phyloP scores from a whole-genome alignment of 2,329 filamentous ascomycete genomes.

The Sarocladiaceae sp. region DNA sequence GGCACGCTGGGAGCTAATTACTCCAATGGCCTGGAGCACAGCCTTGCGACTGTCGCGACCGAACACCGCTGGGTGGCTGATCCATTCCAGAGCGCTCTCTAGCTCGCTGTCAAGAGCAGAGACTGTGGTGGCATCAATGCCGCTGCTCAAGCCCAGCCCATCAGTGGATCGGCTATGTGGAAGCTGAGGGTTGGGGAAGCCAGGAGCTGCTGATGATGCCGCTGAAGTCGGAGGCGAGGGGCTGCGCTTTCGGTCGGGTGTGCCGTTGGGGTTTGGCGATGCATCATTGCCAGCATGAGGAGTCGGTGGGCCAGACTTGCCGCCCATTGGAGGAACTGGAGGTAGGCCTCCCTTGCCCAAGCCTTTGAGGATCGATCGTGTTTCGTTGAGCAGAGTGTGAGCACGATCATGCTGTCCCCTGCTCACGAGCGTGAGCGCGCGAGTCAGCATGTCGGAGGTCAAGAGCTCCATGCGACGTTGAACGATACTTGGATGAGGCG shows the following conservation, averaged over 20 bases:
- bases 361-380: slow-evolving; percentile 89
- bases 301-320: slow-evolving; percentile 40
- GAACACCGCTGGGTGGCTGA: slow-evolving; percentile 93
- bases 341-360: slow-evolving; percentile 91
- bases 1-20: slow-evolving; percentile 88
- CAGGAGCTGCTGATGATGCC: slow-evolving; percentile 31
- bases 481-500: slow-evolving; percentile 89
- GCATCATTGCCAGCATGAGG: slow-evolving; percentile 38
- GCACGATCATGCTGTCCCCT: slow-evolving; percentile 90
- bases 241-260: slow-evolving; percentile 49
- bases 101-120: slow-evolving; percentile 85
- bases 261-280: slow-evolving; percentile 37
- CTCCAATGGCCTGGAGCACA: slow-evolving; percentile 90
- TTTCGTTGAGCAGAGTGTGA: slow-evolving; percentile 87
- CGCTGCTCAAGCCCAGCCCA: slow-evolving; percentile 54
- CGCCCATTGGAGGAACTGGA: slow-evolving; percentile 65
- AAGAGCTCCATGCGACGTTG: slow-evolving; percentile 96
- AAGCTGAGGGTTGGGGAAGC: slow-evolving; percentile 36
- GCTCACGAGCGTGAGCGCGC: slow-evolving; percentile 83
- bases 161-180: slow-evolving; percentile 50
- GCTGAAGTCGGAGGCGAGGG: slow-evolving; percentile 48
- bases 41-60: slow-evolving; percentile 90
- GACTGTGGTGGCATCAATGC: slow-evolving; percentile 80
- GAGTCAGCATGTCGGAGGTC: slow-evolving; percentile 94
- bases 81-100: slow-evolving; percentile 90